Evolutionary conservation across 1,284 basidiomycete genomes (phyloP).

Genomic region (Melanopsichium pennsylvanicum): DNA sequence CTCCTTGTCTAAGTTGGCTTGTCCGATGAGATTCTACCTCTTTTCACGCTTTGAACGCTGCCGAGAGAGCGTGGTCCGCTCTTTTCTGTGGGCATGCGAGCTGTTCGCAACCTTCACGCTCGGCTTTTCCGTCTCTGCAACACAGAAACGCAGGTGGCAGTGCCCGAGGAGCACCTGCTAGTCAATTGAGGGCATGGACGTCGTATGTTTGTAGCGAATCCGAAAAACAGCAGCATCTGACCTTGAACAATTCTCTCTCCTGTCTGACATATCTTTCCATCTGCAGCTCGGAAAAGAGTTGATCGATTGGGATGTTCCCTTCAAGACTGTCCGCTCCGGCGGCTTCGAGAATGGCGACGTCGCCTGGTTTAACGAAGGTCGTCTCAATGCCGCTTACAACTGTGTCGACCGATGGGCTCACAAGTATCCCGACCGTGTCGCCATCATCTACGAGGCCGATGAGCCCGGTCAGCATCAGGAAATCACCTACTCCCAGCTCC

Average conservation of each 20-base stretch:
- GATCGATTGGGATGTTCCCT: constrained; percentile 89
- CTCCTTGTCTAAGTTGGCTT: too few species aligned
- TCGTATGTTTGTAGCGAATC: too few species aligned
- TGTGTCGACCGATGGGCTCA: constrained; percentile 96
- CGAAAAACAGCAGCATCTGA: background rate
- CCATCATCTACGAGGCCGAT: constrained; percentile 98
- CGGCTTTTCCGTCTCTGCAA: too few species aligned
- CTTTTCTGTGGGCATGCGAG: too few species aligned
- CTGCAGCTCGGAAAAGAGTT: constrained; percentile 78
- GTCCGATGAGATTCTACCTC: too few species aligned
- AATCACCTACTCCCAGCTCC: constrained; percentile 81
- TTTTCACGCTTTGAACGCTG: too few species aligned
- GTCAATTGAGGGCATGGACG: too few species aligned
- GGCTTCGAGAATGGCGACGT: constrained; percentile 87
- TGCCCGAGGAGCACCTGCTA: too few species aligned
- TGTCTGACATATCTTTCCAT: background rate
- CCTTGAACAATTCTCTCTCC: background rate
- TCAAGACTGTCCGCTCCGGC: constrained; percentile 86
- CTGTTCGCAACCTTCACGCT: too few species aligned
- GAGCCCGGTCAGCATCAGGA: constrained; percentile 83
- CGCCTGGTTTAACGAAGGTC: constrained; percentile 79
- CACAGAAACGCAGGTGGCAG: too few species aligned
- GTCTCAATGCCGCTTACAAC: constrained; percentile 83
- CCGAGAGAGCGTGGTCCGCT: too few species aligned
- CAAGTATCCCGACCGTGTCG: constrained; percentile 87